Conservation (phyloP, 352 stramenopile species). For the Pythium dissimile region DNA sequence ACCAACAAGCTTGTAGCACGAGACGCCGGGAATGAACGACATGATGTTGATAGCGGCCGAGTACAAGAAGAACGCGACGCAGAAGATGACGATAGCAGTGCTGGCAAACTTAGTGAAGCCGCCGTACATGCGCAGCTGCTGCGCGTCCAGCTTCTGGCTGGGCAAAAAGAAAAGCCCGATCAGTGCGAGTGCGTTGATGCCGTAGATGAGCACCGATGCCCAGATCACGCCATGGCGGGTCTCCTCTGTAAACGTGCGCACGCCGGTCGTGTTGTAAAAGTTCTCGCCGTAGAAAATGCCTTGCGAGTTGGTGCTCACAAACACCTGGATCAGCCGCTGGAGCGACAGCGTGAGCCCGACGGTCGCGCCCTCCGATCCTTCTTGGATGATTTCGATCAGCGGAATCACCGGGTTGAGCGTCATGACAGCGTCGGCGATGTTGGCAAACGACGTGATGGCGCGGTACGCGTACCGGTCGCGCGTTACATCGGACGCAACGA, state of each 20-base stretch:
- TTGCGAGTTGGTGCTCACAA: constrained; percentile 45
- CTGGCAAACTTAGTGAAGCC: constrained; percentile 28
- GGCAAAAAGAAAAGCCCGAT: constrained; percentile 40
- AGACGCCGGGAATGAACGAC: constrained; percentile 20
- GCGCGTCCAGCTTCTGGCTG: constrained; percentile 33
- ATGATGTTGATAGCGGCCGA: constrained; percentile 28
- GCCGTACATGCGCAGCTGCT: constrained; percentile 34
- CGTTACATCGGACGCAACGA: constrained; percentile 5
- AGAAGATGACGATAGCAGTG: constrained; percentile 15
- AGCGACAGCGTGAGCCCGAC: constrained; percentile 58
- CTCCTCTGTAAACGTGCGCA: constrained; percentile 19
- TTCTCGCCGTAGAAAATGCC: constrained; percentile 41
- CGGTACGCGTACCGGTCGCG: constrained; percentile 26
- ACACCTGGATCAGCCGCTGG: constrained; percentile 47
- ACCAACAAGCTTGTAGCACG: constrained; percentile 16
- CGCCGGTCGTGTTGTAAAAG: constrained; percentile 36
- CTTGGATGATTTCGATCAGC: constrained; percentile 61
- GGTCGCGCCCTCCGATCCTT: constrained; percentile 55
- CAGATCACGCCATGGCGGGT: constrained; percentile 38
- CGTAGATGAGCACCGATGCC: constrained; percentile 45
- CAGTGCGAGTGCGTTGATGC: constrained; percentile 43
- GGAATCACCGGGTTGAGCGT: constrained; percentile 50
- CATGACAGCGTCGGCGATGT: constrained; percentile 48
- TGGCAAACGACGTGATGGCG: constrained; percentile 30
- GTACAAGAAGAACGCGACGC: constrained; percentile 19